These are phyloP conservation scores for Penicillium dipodomyicola DNA, from an alignment of 495 filamentous ascomycete species.

Conservation along the genomic window DNA sequence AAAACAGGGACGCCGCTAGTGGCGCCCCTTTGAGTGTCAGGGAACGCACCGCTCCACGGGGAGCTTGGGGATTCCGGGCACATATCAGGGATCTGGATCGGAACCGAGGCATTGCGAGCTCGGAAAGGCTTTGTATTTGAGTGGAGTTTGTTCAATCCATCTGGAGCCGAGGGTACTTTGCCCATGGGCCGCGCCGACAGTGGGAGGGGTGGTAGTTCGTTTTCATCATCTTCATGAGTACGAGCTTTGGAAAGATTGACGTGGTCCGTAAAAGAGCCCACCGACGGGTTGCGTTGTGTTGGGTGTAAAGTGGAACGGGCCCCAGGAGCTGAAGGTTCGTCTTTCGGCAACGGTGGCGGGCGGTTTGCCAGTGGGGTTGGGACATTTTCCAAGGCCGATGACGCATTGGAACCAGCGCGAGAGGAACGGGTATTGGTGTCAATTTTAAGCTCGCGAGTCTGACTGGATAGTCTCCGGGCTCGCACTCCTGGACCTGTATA, in stretches of 20 bases:
- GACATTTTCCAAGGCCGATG: constrained; percentile 44
- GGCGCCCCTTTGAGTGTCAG: constrained; percentile 46
- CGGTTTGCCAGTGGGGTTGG: constrained; percentile 20
- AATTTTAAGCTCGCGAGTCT: constrained; percentile 83
- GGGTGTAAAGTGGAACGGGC: constrained; percentile 23
- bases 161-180: constrained; percentile 53
- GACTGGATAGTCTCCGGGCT: constrained; percentile 76
- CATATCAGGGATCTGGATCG: constrained; percentile 67
- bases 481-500: constrained; percentile 59
- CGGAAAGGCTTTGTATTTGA: constrained; percentile 72
- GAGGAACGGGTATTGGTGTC: constrained; percentile 63
- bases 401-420: constrained; percentile 38
- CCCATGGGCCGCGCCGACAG: constrained; percentile 48
- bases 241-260: constrained; percentile 39
- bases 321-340: constrained; percentile 25
- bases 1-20: constrained; percentile 57
- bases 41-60: constrained; percentile 67
- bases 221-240: constrained; percentile 41
- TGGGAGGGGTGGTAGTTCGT: constrained; percentile 37
- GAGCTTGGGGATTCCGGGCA: constrained; percentile 70
- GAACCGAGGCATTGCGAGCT: constrained; percentile 71
- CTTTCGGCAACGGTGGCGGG: constrained; percentile 33
- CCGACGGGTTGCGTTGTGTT: constrained; percentile 33
- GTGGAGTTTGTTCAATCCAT: constrained; percentile 68
- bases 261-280: constrained; percentile 34